phyloP scores from a whole-genome alignment of 257 asterid genomes.

The Lavandula angustifolia region DNA sequence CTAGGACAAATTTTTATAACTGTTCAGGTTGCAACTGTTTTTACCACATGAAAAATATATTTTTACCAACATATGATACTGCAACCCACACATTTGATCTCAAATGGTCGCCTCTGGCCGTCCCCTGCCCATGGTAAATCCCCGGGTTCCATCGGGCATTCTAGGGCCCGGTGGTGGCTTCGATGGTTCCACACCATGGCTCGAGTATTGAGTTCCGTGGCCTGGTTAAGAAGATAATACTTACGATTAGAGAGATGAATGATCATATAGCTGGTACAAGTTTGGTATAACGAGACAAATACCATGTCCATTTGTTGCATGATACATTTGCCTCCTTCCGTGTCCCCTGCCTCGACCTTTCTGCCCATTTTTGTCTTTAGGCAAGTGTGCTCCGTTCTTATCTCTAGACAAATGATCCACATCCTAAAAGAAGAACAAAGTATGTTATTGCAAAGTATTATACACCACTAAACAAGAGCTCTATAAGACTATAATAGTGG shows the following conservation, averaged over 20 bases:
- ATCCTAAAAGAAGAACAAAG: constrained; percentile 40
- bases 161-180: constrained; percentile 98
- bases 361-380: constrained; percentile 57
- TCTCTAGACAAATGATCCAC: constrained; percentile 51
- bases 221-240: constrained; percentile 40
- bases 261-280: not conserved
- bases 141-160: constrained; percentile 98
- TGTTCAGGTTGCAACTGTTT: constrained; percentile 11
- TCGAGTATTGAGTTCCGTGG: constrained; percentile 49
- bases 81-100: not conserved
- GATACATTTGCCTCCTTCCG: constrained; percentile 76
- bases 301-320: constrained; percentile 73
- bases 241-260: not conserved
- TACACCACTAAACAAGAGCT: too few relatives aligned
- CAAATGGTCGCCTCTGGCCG: constrained; percentile 52
- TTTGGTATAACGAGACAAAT: constrained; percentile 20
- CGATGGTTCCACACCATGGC: constrained; percentile 60
- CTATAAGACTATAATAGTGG: too few relatives aligned
- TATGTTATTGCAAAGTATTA: too few relatives aligned
- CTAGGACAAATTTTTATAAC: not conserved
- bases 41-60: constrained; percentile 23
- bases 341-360: constrained; percentile 64
- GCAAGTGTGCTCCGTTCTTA: constrained; percentile 48
- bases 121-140: constrained; percentile 87
- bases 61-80: constrained; percentile 28